phyloP scores from a whole-genome alignment of 305 asterid genomes.

The Plantago coronopus region DNA sequence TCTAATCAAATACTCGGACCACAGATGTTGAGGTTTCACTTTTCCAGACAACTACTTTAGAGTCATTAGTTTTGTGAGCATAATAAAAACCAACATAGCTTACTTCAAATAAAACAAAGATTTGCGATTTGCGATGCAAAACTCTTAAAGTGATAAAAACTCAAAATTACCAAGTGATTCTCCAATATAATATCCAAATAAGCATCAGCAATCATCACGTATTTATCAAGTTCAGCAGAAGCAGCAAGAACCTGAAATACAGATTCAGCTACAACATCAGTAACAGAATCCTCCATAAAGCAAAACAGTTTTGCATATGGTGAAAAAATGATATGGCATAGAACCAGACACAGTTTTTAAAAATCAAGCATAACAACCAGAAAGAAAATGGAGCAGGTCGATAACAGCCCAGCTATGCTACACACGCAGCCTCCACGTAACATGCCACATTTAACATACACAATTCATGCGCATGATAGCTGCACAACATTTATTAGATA shows the following conservation, averaged over 20 bases:
- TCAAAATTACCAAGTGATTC: slow-evolving; percentile 59
- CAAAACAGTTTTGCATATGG: slow-evolving; percentile 18
- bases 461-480: no score
- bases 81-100: not conserved
- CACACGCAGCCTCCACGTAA: no score
- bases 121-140: slow-evolving; percentile 13
- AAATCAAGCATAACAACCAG: slow-evolving; percentile 8
- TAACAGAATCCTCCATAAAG: slow-evolving; percentile 15
- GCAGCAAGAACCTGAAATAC: slow-evolving; percentile 65
- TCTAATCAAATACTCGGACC: no score
- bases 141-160: slow-evolving; percentile 24
- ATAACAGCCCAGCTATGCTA: not conserved
- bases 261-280: slow-evolving; percentile 20
- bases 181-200: slow-evolving; percentile 67
- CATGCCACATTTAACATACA: no score
- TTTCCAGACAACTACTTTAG: no score
- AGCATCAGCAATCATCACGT: slow-evolving; percentile 62
- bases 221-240: slow-evolving; percentile 45
- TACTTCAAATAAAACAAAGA: slow-evolving; percentile 4
- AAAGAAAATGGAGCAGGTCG: slow-evolving; percentile 13
- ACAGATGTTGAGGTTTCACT: no score
- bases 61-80: no score
- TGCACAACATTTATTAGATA: no score
- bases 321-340: slow-evolving; percentile 16
- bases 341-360: slow-evolving; percentile 9